phyloP scores from a whole-genome alignment of 345 rosid genomes.

The Syzygium jambos region DNA sequence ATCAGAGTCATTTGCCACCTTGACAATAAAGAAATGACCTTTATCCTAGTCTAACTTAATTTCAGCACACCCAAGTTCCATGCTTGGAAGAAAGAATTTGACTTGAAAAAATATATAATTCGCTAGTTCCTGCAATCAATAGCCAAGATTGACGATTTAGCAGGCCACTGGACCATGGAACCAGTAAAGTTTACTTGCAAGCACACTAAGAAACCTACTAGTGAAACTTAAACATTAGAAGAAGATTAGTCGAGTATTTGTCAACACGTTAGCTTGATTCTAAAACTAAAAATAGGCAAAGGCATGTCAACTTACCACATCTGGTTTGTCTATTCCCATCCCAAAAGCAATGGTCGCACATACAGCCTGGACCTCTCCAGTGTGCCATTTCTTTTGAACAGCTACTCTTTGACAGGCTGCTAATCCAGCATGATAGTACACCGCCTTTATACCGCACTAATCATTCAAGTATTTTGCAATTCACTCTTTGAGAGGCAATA shows the following conservation, averaged over 20 bases:
- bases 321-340: conserved; percentile 96
- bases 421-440: conserved; percentile 79
- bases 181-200: background rate
- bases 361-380: conserved; percentile 67
- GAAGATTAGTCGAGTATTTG: no score
- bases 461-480: conserved; percentile 60
- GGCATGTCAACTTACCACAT: conserved; percentile 53
- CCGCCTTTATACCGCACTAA: conserved; percentile 66
- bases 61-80: background rate
- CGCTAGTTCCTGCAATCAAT: background rate
- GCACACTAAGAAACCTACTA: background rate
- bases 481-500: conserved; percentile 89
- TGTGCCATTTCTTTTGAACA: conserved; percentile 82
- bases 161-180: background rate
- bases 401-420: conserved; percentile 64
- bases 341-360: conserved; percentile 93
- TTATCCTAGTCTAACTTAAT: background rate
- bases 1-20: background rate
- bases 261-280: no score
- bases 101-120: no score
- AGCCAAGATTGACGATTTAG: background rate
- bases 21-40: background rate
- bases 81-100: background rate
- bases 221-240: background rate
- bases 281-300: background rate